phyloP scores from a whole-genome alignment of 441 rosid species.

The Iberis amara region DNA sequence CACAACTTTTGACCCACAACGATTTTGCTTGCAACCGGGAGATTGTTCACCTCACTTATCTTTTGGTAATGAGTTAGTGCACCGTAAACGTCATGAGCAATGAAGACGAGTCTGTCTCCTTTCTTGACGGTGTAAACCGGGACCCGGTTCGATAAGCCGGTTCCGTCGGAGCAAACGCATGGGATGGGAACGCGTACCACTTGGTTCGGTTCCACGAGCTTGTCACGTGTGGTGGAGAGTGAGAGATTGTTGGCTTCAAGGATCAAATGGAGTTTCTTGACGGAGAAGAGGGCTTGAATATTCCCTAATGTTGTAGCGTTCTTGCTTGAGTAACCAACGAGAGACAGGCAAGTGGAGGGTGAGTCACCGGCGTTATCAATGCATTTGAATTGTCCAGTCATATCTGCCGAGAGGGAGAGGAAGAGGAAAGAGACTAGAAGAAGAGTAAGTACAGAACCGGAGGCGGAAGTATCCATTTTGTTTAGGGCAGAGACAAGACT shows the following conservation, averaged over 20 bases:
- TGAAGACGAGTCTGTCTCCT: constrained; percentile 39
- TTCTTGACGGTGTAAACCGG: constrained; percentile 48
- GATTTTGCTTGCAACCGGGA: constrained; percentile 29
- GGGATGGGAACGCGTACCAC: constrained; percentile 52
- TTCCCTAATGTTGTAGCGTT: constrained; percentile 45
- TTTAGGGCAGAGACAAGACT: not conserved
- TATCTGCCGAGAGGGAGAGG: constrained; percentile 33
- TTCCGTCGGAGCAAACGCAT: constrained; percentile 57
- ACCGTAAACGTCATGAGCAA: constrained; percentile 48
- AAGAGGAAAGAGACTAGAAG: constrained; percentile 18
- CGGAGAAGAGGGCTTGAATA: constrained; percentile 52
- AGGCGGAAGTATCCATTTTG: constrained; percentile 28
- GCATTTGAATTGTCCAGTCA: constrained; percentile 52
- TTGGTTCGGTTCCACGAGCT: constrained; percentile 26
- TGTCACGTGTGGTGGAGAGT: constrained; percentile 31
- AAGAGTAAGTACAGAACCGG: constrained; percentile 15
- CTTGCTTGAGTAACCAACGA: constrained; percentile 49
- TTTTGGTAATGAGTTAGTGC: constrained; percentile 26
- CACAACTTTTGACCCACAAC: constrained; percentile 36
- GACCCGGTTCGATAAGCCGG: constrained; percentile 46
- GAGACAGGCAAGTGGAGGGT: constrained; percentile 38
- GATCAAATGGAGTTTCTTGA: constrained; percentile 44
- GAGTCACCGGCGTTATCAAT: constrained; percentile 25
- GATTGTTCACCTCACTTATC: constrained; percentile 38
- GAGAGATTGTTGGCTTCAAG: constrained; percentile 65